Base-by-base conservation (phyloP, 1,284 basidiomycete genomes). In the Phellopilus nigrolimitatus region DNA sequence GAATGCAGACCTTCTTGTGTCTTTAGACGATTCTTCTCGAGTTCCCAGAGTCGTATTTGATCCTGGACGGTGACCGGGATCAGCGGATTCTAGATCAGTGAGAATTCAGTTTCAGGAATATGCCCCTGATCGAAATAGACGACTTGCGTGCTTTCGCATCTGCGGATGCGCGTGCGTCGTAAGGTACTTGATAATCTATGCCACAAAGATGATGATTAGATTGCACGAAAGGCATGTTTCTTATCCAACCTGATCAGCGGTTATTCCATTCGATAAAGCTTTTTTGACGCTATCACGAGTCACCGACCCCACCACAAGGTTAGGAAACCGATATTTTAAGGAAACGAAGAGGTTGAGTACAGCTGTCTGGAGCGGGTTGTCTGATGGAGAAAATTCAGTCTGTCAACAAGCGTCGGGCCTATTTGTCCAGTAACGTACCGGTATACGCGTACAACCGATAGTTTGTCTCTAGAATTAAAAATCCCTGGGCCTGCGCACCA, bases 391-490 rank as follows among this genome's bases (percentile, higher is more conserved):
- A 64, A 60, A 37, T 19, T 54, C 33, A 58, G 50, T 45, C 24
- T 42, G 24, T 52, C 43, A 39, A 24, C 15, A 21, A 45, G 15
- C 31, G 31, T 15, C 33, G 19, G 5, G 21, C 36, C 37, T 9
- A 31, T 25, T 28, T 39, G 34, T 22, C 22, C 38, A 40, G 17
- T 17, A 42, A 62, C 71, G 58, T 68, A 92, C 91, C 88, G 33
- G 97, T 99, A 68, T 99, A 99, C 1, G 97, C 97, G 68, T 99
- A 99, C 53, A 99, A 73, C 57, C 95, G 88, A 71, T 98, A 99
- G 71, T 99, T 99, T 19, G 97, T 99, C 72, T 99, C 97, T 31
- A 99, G 77, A 60, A 99, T 88, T 59, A 99, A 87, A 71, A 97
- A 99, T 3, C 92, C 91, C 66, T 94, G 88, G 54, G 64, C 63